These are phyloP conservation scores for Amylostereum areolatum DNA, from an alignment of 1,284 basidiomycete species.

Conservation along the genomic window DNA sequence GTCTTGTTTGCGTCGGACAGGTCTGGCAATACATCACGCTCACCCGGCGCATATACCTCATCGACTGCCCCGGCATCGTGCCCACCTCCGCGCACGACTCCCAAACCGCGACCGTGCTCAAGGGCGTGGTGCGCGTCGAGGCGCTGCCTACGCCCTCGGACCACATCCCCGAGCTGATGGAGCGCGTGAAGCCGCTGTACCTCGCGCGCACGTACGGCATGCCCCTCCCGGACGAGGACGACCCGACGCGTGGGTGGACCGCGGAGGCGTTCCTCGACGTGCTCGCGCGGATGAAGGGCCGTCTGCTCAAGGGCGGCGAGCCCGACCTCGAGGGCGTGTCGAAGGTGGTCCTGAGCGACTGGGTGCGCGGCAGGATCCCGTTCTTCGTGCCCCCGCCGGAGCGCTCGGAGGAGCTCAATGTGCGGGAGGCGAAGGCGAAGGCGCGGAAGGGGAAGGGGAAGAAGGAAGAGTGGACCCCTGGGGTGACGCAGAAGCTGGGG, in stretches of 20 bases:
- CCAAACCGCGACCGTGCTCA: constrained; percentile 90
- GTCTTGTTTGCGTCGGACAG: constrained; percentile 29
- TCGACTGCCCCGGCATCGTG: constrained; percentile 98
- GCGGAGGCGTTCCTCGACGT: constrained; percentile 80
- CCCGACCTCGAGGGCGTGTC: constrained; percentile 90
- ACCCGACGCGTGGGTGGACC: constrained; percentile 51
- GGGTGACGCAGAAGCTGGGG: constrained; percentile 68
- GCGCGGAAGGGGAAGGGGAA: constrained; percentile 24
- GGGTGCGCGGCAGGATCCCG: constrained; percentile 94
- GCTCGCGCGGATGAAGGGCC: constrained; percentile 88
- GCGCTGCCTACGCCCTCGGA: constrained; percentile 92
- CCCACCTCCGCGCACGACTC: constrained; percentile 90
- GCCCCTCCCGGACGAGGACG: constrained; percentile 51
- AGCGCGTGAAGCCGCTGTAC: constrained; percentile 89
- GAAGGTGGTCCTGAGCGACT: constrained; percentile 95
- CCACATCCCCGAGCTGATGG: constrained; percentile 86
- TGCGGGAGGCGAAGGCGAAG: constrained; percentile 49
- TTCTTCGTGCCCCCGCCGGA: constrained; percentile 83
- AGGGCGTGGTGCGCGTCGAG: constrained; percentile 96
- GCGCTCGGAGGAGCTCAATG: constrained; percentile 62
- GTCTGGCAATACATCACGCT: constrained; percentile 99
- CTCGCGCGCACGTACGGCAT: constrained; percentile 88
- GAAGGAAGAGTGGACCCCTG: constrained; percentile 30
- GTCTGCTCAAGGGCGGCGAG: constrained; percentile 91
- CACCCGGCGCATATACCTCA: constrained; percentile 94